Percentiles rank a stretch among this genome's conserved stretches.
Evolutionary conservation across 176 grass and related monocot species (phyloP).

Genomic region (Eleusine indica): DNA sequence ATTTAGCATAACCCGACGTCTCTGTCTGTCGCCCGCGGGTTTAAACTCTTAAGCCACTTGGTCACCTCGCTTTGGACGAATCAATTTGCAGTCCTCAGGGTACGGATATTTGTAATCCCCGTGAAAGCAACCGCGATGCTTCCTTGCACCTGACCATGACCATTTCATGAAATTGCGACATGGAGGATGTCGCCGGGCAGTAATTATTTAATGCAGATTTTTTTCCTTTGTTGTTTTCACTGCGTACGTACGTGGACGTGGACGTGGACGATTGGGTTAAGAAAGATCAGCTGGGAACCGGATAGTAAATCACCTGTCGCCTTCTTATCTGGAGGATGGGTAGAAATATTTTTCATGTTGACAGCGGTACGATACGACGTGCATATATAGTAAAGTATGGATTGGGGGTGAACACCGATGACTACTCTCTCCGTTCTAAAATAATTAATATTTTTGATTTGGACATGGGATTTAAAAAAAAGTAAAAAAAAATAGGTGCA

Average conservation of each 20-base stretch:
- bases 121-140: slow-evolving; percentile 24
- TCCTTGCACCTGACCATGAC: slow-evolving; percentile 2
- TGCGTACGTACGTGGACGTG: not conserved
- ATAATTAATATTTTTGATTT: too few relatives aligned
- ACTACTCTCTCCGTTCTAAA: too few relatives aligned
- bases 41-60: not conserved
- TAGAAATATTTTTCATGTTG: not conserved
- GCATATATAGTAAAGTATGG: not conserved
- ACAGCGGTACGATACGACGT: not conserved
- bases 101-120: slow-evolving; percentile 6
- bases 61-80: not conserved
- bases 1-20: slow-evolving; percentile 6
- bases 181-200: not conserved
- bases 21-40: not conserved
- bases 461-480: too few relatives aligned
- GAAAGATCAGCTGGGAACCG: not conserved
- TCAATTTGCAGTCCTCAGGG: not conserved
- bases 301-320: slow-evolving; percentile 11
- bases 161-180: not conserved
- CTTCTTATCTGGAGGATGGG: not conserved
- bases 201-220: not conserved
- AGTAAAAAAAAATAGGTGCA: too few relatives aligned
- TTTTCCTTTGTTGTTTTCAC: not conserved
- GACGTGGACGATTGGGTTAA: not conserved
- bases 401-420: not conserved